Conservation (phyloP, 2,329 filamentous ascomycete species). For the Exserohilum turcica region DNA sequence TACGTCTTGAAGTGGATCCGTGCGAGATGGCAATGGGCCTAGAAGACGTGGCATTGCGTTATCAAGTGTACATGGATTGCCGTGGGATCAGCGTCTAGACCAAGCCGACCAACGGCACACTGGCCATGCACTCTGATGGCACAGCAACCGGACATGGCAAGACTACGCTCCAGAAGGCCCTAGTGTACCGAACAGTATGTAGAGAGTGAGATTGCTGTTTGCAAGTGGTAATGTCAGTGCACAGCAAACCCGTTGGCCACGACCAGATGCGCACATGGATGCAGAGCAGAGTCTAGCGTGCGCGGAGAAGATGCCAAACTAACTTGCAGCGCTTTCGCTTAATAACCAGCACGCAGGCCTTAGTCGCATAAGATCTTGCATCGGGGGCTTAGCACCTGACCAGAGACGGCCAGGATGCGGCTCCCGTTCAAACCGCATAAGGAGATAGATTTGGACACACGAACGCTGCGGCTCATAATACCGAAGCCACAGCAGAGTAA, state of each 20-base stretch:
- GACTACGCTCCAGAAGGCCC: background rate
- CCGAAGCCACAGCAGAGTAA: constrained; percentile 1
- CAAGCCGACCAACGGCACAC: background rate
- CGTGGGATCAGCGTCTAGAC: background rate
- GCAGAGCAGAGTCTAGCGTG: constrained; percentile 2
- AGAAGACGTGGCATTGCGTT: constrained; percentile 4
- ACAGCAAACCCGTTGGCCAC: background rate
- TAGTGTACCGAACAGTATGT: background rate
- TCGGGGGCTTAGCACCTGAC: constrained; percentile 8
- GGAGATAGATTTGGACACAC: constrained; percentile 2
- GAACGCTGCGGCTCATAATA: constrained; percentile 5
- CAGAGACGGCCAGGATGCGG: constrained; percentile 4
- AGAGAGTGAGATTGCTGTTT: background rate
- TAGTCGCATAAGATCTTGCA: constrained; percentile 3
- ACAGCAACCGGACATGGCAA: background rate
- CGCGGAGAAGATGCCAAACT: constrained; percentile 6
- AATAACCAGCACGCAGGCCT: background rate
- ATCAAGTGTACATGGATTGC: background rate
- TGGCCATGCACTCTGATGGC: background rate
- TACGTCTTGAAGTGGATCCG: constrained; percentile 70
- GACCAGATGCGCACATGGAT: background rate
- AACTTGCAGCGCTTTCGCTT: constrained; percentile 2
- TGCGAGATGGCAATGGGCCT: constrained; percentile 59
- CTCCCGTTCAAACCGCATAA: constrained; percentile 4
- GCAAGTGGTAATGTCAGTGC: background rate